These are phyloP conservation scores for Dipteronia sinensis DNA, from an alignment of 345 rosid species.

Conservation along the genomic window DNA sequence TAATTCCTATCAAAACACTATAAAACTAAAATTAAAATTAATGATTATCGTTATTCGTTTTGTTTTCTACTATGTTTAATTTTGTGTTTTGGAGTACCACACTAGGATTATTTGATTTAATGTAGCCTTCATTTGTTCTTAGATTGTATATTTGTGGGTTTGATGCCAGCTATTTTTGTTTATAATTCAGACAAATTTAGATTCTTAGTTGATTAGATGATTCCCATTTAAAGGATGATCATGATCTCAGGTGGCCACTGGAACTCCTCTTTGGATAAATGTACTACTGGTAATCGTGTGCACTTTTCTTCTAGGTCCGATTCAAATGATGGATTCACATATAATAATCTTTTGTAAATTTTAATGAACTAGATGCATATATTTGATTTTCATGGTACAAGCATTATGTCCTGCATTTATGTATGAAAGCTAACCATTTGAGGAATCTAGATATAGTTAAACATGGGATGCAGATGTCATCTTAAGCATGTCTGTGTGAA, in stretches of 20 bases:
- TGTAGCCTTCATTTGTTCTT: background rate
- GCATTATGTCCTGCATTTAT: background rate
- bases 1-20: no score
- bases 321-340: background rate
- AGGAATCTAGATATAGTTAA: background rate
- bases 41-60: background rate
- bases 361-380: no score
- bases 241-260: background rate
- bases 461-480: background rate
- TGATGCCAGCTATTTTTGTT: background rate
- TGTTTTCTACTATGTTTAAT: background rate
- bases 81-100: background rate
- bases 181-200: background rate
- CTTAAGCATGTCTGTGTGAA: background rate
- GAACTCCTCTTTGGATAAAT: no score
- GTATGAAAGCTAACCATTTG: background rate
- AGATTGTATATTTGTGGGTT: background rate
- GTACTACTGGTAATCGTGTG: no score
- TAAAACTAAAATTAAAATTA: no score
- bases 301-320: background rate
- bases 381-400: background rate
- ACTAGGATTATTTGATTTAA: no score
- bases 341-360: no score
- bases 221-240: background rate
- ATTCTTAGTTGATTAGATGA: background rate